Evolutionary conservation across 805 yeast genomes (phyloP).

Genomic region (Metschnikowia borealis): DNA sequence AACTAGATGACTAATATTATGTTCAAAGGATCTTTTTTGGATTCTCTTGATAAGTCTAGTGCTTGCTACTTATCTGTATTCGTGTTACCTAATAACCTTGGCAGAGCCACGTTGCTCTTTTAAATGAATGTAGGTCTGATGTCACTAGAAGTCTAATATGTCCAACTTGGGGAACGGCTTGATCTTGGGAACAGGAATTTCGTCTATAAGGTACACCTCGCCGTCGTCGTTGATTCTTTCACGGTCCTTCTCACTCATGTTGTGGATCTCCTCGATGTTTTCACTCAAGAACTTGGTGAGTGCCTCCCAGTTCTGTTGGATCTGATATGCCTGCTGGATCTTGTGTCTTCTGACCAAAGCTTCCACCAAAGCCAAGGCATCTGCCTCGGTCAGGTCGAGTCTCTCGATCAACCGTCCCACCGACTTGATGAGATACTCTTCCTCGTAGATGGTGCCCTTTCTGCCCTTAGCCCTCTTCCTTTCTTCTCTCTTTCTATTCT

Average conservation of each 20-base stretch:
- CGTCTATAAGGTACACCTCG: conserved; percentile 70
- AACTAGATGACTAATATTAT: too few species aligned
- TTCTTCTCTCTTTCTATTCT: conserved; percentile 91
- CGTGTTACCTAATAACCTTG: too few species aligned
- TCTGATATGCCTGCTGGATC: conserved; percentile 76
- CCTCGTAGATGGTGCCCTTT: conserved; percentile 96
- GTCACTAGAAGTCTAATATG: conserved; percentile 52
- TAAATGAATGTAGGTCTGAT: too few species aligned
- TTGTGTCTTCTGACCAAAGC: conserved; percentile 68
- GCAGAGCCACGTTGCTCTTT: too few species aligned
- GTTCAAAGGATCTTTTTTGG: too few species aligned
- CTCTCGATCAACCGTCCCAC: conserved; percentile 86
- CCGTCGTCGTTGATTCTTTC: conserved; percentile 90
- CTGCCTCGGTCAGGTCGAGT: conserved; percentile 66
- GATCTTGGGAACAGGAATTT: conserved; percentile 67
- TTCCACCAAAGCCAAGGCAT: conserved; percentile 69
- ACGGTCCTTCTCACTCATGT: conserved; percentile 78
- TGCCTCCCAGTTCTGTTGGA: conserved; percentile 64
- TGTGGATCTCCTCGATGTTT: conserved; percentile 72
- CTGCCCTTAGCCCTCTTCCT: conserved; percentile 95
- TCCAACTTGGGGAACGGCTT: conserved; percentile 56
- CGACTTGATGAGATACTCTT: conserved; percentile 86
- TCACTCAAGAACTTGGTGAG: conserved; percentile 52
- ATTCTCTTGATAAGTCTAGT: too few species aligned
- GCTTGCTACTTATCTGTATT: too few species aligned